phyloP scores from a whole-genome alignment of 805 yeast genomes.

The Schwanniomyces sp. region DNA sequence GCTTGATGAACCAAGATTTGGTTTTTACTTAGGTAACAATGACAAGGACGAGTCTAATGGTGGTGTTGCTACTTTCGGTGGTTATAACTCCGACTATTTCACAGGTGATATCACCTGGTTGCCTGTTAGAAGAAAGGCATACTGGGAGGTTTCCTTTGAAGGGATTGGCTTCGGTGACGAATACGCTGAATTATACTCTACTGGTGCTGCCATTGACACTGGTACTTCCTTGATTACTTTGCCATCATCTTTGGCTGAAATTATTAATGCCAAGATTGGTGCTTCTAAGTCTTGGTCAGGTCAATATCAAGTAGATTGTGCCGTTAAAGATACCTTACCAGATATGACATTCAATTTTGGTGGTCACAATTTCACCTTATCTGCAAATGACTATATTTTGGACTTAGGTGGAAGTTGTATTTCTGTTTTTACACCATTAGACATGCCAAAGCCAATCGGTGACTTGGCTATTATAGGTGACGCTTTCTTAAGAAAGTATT shows the following conservation, averaged over 20 bases:
- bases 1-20: constrained; percentile 80
- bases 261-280: constrained; percentile 92
- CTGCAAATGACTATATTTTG: constrained; percentile 88
- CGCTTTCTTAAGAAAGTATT: constrained; percentile 92
- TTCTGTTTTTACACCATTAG: constrained; percentile 96
- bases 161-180: constrained; percentile 92
- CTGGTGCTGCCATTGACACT: constrained; percentile 98
- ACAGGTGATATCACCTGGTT: constrained; percentile 89
- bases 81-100: constrained; percentile 74
- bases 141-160: constrained; percentile 97
- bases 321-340: constrained; percentile 76
- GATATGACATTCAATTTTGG: constrained; percentile 87
- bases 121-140: constrained; percentile 98
- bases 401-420: constrained; percentile 95
- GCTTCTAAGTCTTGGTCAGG: constrained; percentile 98
- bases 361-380: constrained; percentile 88
- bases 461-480: constrained; percentile 97
- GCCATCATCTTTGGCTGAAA: constrained; percentile 95
- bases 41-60: constrained; percentile 67
- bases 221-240: constrained; percentile 96
- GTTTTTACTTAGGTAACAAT: constrained; percentile 86
- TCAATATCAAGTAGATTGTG: constrained; percentile 93
- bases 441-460: constrained; percentile 95
- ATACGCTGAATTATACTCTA: constrained; percentile 73
- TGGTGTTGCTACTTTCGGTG: constrained; percentile 95